Base-by-base conservation (phyloP, 2,329 filamentous ascomycete species). In the Calonectria pseudoturangicola region DNA sequence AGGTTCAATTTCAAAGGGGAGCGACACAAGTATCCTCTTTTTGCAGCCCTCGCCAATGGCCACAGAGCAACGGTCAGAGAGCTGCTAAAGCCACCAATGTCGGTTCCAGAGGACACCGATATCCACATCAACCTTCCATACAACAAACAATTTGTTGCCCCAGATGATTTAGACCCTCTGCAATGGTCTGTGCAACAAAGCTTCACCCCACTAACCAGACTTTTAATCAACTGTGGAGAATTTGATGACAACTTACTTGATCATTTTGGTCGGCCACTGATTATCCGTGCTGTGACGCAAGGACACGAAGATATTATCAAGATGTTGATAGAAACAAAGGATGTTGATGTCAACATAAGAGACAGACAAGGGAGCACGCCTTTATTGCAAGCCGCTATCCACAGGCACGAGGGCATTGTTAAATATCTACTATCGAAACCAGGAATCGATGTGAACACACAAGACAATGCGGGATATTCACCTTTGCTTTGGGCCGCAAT, bases 11-110 rank as follows among this genome's bases (percentile, higher is more conserved):
- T 64, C 18, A 13, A 39, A 27, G 71, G 71, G 25, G 62, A 67
- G 21, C 36, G 60, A 27, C 18, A 70, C 30, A 47, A 15, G 27
- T 73, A 73, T 51, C 71, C 67, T 21, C 54, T 73, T 21, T 73
- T 73, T 58, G 66, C 39, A 30, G 71, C 71, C 10, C 54, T 67
- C 18, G 63, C 39, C 18, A 50, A 66, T 15, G 39, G 66, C 12
- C 12, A 70, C 6, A 51, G n/a, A 48, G 54, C 39, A 18, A 47
- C 63, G 16, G 71, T 63, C 2, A 27, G 16, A 18, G 71, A 68
- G 12, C 51, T 73, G 1, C 41, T 73, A 5, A 56, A 51, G 58
- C 45, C 30, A 25, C 60, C 60, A 30, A 56, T 47, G 18, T 41
- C 12, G 6, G 12, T 66, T 18, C 18, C 39, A 7, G 25, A 10